Base-by-base conservation (phyloP, 2,329 filamentous ascomycete species). In the Monosporascus sp. region DNA sequence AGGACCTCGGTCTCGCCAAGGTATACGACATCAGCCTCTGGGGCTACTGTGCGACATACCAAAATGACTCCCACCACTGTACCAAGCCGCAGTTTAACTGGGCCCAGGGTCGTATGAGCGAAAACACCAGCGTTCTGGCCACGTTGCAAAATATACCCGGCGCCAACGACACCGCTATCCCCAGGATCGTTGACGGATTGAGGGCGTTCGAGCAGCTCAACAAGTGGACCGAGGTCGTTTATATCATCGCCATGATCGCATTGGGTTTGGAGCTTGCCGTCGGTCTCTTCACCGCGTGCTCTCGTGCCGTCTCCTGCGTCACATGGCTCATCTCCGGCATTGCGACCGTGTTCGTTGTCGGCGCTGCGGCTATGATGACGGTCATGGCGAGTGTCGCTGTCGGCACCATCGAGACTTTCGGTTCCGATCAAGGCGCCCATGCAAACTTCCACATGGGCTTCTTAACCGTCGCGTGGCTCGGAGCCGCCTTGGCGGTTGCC, bases 191-290 rank as follows among this genome's bases (percentile, higher is more conserved):
- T 51, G 77, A 81, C 49, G 84, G 87, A 17, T 74, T 97, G 62
- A 81, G 87, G 46, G 78, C 82, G 18, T 97, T 96, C 76, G 78
- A 81, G 66, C 82, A 79, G 50, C 84, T 92, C 37, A 81, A 84
- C 54, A 88, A 87, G 67, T 96, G 88, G 87, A 92, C 93, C 70
- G 85, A 92, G 72, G 79, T 93, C 55, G 85, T 86, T 58, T 96
- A 91, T 70, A 78, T 91, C 61, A 78, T 91, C 58, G 86, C 89
- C 49, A 79, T 92, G 63, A 71, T 86, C 57, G 77, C 84, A 18
- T 88, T 93, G 7, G 80, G 77, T 43, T 72, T 85, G 26, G 88
- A 92, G 70, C 78, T 97, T 55, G 57, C 94, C 45, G 74, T 95
- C 47, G 92, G 92, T 57, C 76, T 96, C 66, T 86, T 93, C 58